Evolutionary conservation across 192 early-diverging fungal genomes (phyloP).

Genomic region (Allomyces macrogynus): DNA sequence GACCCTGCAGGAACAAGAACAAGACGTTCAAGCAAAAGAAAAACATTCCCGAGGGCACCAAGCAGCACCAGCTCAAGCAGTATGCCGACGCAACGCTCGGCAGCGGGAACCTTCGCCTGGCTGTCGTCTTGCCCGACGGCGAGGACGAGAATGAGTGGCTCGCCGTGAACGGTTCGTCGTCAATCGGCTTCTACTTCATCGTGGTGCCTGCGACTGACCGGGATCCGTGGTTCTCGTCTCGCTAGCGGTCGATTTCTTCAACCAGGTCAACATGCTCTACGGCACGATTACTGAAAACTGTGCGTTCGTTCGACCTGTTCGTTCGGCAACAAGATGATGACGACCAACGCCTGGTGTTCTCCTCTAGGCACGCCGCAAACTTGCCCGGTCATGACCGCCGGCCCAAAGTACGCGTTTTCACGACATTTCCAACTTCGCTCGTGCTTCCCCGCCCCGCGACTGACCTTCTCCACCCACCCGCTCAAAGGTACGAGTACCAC

Average conservation of each 20-base stretch:
- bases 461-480: no score
- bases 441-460: no score
- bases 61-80: slow-evolving; percentile 38
- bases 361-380: slow-evolving; percentile 62
- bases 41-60: slow-evolving; percentile 27
- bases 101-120: slow-evolving; percentile 51
- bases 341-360: no score
- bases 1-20: slow-evolving; percentile 12
- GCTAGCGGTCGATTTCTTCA: slow-evolving; percentile 76
- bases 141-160: slow-evolving; percentile 84
- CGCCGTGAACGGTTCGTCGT: slow-evolving; percentile 47
- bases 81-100: slow-evolving; percentile 57
- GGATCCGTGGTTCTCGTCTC: background rate
- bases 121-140: slow-evolving; percentile 66
- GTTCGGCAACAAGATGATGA: no score
- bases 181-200: background rate
- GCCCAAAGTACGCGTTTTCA: slow-evolving; percentile 23
- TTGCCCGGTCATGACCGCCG: slow-evolving; percentile 84
- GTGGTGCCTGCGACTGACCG: background rate
- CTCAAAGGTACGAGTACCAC: slow-evolving; percentile 49
- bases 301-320: no score
- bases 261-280: slow-evolving; percentile 89
- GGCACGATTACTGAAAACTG: slow-evolving; percentile 44
- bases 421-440: no score
- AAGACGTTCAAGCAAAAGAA: slow-evolving; percentile 40